phyloP scores from a whole-genome alignment of 2,329 filamentous ascomycete genomes.

The Emericellopsis atlantica region DNA sequence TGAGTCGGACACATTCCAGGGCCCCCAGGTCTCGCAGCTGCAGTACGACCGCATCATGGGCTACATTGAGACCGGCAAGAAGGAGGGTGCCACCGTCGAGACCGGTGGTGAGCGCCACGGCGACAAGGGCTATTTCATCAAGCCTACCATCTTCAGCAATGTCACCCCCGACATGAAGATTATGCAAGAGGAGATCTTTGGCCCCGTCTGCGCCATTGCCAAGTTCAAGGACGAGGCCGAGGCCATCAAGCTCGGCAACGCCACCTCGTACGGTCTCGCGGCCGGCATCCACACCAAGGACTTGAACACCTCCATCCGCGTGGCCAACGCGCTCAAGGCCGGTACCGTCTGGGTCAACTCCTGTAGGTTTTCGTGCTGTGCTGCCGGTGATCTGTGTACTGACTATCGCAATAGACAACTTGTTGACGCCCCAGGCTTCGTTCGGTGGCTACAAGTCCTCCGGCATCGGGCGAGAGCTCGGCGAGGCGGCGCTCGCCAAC shows the following conservation, averaged over 20 bases:
- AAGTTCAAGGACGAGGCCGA: conserved; percentile 75
- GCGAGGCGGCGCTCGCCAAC: conserved; percentile 52
- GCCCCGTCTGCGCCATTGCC: conserved; percentile 66
- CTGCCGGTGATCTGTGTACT: too few relatives aligned
- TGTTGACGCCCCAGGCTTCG: conserved; percentile 50
- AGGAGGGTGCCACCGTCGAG: conserved; percentile 44
- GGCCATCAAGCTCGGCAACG: conserved; percentile 59
- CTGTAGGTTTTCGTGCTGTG: conserved; percentile 6
- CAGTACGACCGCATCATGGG: conserved; percentile 78
- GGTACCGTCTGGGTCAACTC: conserved; percentile 4
- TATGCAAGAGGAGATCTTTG: conserved; percentile 79
- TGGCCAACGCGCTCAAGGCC: conserved; percentile 43
- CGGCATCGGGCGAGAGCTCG: conserved; percentile 66
- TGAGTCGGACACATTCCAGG: conserved; percentile 63
- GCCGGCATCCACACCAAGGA: conserved; percentile 68
- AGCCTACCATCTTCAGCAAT: conserved; percentile 76
- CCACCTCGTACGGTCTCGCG: conserved; percentile 64
- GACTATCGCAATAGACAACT: conserved; percentile 40
- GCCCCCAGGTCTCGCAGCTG: conserved; percentile 66
- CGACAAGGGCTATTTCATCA: conserved; percentile 69
- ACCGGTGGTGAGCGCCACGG: conserved; percentile 38
- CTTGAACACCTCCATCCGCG: conserved; percentile 66
- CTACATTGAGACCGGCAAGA: conserved; percentile 52
- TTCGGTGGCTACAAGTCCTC: conserved; percentile 72
- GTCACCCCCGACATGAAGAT: conserved; percentile 74